These are phyloP conservation scores for Angomonas ambiguus DNA, from an alignment of 208 protist genomes.

Conservation along the genomic window DNA sequence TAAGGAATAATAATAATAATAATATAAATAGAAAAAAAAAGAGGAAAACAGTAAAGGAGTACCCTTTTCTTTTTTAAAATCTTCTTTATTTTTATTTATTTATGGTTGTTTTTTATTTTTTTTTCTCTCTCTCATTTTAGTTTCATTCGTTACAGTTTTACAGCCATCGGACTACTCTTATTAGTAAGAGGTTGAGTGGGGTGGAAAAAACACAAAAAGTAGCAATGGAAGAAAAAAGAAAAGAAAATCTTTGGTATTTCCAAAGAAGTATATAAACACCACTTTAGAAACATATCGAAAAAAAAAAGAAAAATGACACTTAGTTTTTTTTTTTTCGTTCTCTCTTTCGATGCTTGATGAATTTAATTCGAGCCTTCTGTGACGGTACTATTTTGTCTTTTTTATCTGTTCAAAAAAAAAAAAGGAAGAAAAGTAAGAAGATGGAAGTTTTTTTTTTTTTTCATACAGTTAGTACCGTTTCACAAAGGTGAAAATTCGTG, in stretches of 20 bases:
- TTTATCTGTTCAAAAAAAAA: constrained; percentile 15
- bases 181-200: too few species aligned
- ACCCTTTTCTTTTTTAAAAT: too few species aligned
- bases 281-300: too few species aligned
- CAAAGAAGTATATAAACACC: too few species aligned
- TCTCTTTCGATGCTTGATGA: neutral
- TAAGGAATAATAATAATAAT: constrained; percentile 6
- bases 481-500: neutral
- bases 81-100: too few species aligned
- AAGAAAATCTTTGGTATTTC: neutral
- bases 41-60: neutral
- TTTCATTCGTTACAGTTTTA: too few species aligned
- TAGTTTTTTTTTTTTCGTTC: constrained; percentile 8
- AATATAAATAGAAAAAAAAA: neutral
- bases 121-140: constrained; percentile 3
- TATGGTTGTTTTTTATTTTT: constrained; percentile 9
- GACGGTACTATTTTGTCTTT: neutral
- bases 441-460: neutral
- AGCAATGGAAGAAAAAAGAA: neutral
- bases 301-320: too few species aligned
- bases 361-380: too few species aligned
- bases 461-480: neutral
- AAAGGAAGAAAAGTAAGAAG: constrained; percentile 8
- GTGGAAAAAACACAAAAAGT: neutral
- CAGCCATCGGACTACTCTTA: too few species aligned